Conservation (phyloP, 2,329 filamentous ascomycete genomes). For the Lecanoromycetidae sp. region DNA sequence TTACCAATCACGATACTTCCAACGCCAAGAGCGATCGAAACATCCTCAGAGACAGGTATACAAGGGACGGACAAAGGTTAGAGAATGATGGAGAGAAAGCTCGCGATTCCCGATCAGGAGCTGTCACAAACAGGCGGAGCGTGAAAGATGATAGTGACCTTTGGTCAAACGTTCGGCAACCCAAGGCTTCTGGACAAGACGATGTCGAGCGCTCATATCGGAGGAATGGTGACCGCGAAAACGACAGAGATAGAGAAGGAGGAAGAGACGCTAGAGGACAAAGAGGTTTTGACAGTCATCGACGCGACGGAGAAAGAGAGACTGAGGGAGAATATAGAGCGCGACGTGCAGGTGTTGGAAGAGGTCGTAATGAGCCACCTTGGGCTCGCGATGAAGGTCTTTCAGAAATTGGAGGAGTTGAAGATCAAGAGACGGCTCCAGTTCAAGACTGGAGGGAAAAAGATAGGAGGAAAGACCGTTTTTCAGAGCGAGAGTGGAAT, state of each 20-base stretch:
- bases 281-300: slow-evolving; percentile 41
- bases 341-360: slow-evolving; percentile 52
- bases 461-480: slow-evolving; percentile 27
- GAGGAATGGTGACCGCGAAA: slow-evolving; percentile 33
- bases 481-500: slow-evolving; percentile 42
- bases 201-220: slow-evolving; percentile 30
- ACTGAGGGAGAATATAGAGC: slow-evolving; percentile 40
- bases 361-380: slow-evolving; percentile 56
- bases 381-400: slow-evolving; percentile 56
- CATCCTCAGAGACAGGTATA: slow-evolving; percentile 40
- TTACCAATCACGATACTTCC: slow-evolving; percentile 44
- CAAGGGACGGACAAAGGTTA: slow-evolving; percentile 28
- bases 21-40: slow-evolving; percentile 48
- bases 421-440: slow-evolving; percentile 37
- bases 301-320: slow-evolving; percentile 43
- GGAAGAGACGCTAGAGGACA: slow-evolving; percentile 37
- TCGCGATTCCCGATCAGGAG: slow-evolving; percentile 12
- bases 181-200: slow-evolving; percentile 28
- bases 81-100: slow-evolving; percentile 21
- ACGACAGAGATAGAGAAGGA: slow-evolving; percentile 48
- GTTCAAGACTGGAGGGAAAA: slow-evolving; percentile 51
- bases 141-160: slow-evolving; percentile 25
- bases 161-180: slow-evolving; percentile 15
- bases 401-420: slow-evolving; percentile 31
- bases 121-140: slow-evolving; percentile 16